Percentiles rank a stretch among this genome's conserved stretches.
These are phyloP conservation scores for Tetrahymena borealis DNA, from an alignment of 73 alveolate genomes.

Conservation along the genomic window DNA sequence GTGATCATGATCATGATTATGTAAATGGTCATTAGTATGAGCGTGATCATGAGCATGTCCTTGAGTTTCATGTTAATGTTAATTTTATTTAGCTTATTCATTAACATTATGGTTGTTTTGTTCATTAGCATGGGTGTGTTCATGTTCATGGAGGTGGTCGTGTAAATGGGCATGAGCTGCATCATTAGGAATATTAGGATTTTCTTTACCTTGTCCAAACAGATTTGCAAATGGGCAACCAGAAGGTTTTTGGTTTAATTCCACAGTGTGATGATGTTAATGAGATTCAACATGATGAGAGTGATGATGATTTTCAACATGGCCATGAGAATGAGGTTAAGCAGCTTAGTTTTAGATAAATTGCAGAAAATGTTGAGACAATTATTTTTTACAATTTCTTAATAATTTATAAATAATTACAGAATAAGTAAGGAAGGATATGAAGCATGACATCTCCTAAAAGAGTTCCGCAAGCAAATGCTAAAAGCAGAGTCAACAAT, in stretches of 20 bases:
- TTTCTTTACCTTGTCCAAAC: neutral
- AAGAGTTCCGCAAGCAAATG: constrained; percentile 36
- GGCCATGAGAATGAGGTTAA: neutral
- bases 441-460: constrained; percentile 42
- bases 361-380: neutral
- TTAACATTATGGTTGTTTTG: too few relatives aligned
- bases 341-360: neutral
- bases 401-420: neutral
- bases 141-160: neutral
- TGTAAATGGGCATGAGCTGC: neutral
- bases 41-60: constrained; percentile 36
- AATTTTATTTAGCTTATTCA: too few relatives aligned
- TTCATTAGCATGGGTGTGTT: too few relatives aligned
- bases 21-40: constrained; percentile 33
- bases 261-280: neutral
- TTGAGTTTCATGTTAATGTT: neutral
- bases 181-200: neutral
- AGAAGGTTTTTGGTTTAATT: neutral
- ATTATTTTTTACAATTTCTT: neutral
- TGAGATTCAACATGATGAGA: neutral
- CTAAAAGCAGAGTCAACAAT: constrained; percentile 6
- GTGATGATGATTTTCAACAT: neutral
- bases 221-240: neutral
- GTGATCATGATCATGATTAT: constrained; percentile 42
- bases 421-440: constrained; percentile 15